These are phyloP conservation scores for Chaetomiaceae sp. DNA, from an alignment of 2,329 filamentous ascomycete genomes.

Conservation along the genomic window DNA sequence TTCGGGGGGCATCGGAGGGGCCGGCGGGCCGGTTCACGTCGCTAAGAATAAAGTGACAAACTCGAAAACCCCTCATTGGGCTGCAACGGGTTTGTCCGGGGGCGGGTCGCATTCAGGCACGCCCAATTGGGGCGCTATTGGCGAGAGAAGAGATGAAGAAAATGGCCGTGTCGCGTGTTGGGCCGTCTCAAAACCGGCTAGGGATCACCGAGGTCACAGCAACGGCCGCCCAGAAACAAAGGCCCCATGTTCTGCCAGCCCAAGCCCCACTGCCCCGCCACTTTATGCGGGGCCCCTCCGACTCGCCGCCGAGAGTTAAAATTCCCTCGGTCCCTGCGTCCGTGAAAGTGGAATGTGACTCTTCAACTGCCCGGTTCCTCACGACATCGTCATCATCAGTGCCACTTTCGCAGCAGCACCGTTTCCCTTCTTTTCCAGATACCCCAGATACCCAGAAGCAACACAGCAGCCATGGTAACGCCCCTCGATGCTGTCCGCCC, in stretches of 20 bases:
- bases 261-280: conserved; percentile 11
- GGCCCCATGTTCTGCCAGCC: conserved; percentile 1
- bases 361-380: conserved; percentile 5
- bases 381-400: not conserved
- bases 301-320: conserved; percentile 15
- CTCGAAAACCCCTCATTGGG: conserved; percentile 9
- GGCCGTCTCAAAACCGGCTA: not conserved
- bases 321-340: conserved; percentile 14
- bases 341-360: conserved; percentile 9
- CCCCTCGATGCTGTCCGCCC: not conserved
- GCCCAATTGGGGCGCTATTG: not conserved
- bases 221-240: conserved; percentile 1
- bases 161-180: conserved; percentile 6
- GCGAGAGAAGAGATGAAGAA: not conserved
- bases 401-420: not conserved
- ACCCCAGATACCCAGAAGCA: conserved; percentile 6
- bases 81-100: not conserved
- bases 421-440: not conserved
- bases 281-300: conserved; percentile 13
- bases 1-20: conserved; percentile 9
- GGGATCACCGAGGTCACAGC: not conserved
- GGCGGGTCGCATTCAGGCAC: not conserved
- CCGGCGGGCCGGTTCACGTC: conserved; percentile 12
- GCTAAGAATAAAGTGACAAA: conserved; percentile 7
- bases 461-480: conserved; percentile 13